Base-by-base conservation (phyloP, 139 green algal genomes). In the Picochlorum sp. region DNA sequence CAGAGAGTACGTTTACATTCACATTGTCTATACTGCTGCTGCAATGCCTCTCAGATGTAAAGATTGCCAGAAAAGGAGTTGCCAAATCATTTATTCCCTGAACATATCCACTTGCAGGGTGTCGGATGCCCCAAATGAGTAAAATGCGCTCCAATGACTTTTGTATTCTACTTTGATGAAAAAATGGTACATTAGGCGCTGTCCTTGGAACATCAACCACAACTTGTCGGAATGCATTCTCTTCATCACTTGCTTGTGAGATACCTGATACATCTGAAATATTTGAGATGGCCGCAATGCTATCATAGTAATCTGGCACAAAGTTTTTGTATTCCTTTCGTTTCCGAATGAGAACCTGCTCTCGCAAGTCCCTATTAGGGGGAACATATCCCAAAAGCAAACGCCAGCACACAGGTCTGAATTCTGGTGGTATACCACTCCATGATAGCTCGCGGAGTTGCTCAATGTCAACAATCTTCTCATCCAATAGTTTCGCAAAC, bases 61-160 rank as follows among this genome's bases (percentile, higher is more conserved):
- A 97, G 2, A 96, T 80, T 2, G 81, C 77, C 51, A 98, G 72
- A 74, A 98, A 98, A 41, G 92, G 92, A 14, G 91, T 97, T 5
- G 93, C 88, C 57, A 98, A 70, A 74, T 98, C 92, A 67, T 98
- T 98, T 78, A 98, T 95, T 68, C 92, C 92, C 72, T 98, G 92
- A 58, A 96, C 90, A 61, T 97, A 97, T 2, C 90, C 87, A 69
- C 85, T 95, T 51, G 86, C 87, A 5, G 90, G 89, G 72, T 96
- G 90, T 60, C 88, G 57, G n/a, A 94, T 82, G 21, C 87, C 89
- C 89, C 90, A 94, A 63, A 98, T 92, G 83, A 95, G 97, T 13
- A 98, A 77, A 60, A 97, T 83, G 11, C 91, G 80, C 68, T 89
- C 77, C 68, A 98, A 75, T 37, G 72, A 81, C 49, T 86, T 86